phyloP scores from a whole-genome alignment of 805 yeast species.

The Hanseniaspora osmophila region DNA sequence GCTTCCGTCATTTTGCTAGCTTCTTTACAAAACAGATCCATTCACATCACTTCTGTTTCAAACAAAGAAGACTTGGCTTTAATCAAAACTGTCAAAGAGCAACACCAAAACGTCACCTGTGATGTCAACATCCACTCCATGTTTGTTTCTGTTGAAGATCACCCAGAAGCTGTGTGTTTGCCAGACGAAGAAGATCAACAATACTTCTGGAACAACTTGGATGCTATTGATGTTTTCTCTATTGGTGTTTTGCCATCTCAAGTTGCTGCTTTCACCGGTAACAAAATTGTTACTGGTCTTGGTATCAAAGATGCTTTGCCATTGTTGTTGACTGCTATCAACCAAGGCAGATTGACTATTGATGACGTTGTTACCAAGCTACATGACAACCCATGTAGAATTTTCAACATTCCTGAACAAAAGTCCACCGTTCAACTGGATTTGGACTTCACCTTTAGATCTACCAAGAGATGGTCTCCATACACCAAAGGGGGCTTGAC shows the following conservation, averaged over 20 bases:
- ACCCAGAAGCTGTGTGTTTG: slow-evolving; percentile 55
- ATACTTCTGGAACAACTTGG: slow-evolving; percentile 66
- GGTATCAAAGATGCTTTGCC: slow-evolving; percentile 77
- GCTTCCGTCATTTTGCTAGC: slow-evolving; percentile 88
- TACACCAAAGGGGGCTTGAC: slow-evolving; percentile 38
- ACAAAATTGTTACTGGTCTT: slow-evolving; percentile 50
- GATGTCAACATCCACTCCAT: slow-evolving; percentile 74
- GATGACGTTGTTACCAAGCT: slow-evolving; percentile 59
- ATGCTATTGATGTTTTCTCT: slow-evolving; percentile 70
- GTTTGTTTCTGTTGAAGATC: slow-evolving; percentile 60
- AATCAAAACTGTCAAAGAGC: slow-evolving; percentile 72
- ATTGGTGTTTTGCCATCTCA: slow-evolving; percentile 67
- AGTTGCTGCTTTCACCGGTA: slow-evolving; percentile 51
- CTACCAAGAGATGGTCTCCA: slow-evolving; percentile 38
- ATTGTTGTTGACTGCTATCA: slow-evolving; percentile 66
- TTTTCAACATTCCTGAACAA: slow-evolving; percentile 74
- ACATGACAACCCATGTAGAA: slow-evolving; percentile 67
- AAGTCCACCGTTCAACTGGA: slow-evolving; percentile 72
- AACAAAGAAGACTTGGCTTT: slow-evolving; percentile 69
- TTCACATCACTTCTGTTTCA: slow-evolving; percentile 80
- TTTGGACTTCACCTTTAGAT: slow-evolving; percentile 45
- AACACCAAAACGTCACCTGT: slow-evolving; percentile 72
- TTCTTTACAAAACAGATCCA: slow-evolving; percentile 67
- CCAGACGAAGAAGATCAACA: slow-evolving; percentile 73
- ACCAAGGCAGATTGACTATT: slow-evolving; percentile 54